phyloP scores from a whole-genome alignment of 2,329 filamentous ascomycete genomes.

The Aureobasidium pullulans region DNA sequence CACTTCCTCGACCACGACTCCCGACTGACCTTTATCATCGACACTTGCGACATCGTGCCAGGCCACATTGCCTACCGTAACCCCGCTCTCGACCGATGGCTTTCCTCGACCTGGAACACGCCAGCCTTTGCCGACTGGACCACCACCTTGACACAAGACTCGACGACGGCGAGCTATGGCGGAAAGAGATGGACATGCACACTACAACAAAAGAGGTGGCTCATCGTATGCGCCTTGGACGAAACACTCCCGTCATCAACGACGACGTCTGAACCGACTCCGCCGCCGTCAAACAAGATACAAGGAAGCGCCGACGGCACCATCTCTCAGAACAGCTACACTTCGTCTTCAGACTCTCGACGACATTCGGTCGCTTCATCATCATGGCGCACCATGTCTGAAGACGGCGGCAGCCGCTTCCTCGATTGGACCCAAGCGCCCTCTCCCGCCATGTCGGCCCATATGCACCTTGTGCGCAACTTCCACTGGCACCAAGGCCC shows the following conservation, averaged over 20 bases:
- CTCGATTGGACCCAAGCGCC: conserved; percentile 4
- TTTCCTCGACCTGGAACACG: background rate
- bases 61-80: background rate
- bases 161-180: background rate
- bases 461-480: conserved; percentile 19
- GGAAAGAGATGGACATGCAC: conserved; percentile 5
- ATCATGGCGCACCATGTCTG: conserved; percentile 11
- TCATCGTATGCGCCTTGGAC: background rate
- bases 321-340: background rate
- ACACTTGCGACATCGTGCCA: background rate
- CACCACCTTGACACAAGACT: background rate
- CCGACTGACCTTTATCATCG: conserved; percentile 5
- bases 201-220: background rate
- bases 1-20: conserved; percentile 1
- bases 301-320: background rate
- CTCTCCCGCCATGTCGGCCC: background rate
- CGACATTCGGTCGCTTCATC: conserved; percentile 1
- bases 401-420: background rate
- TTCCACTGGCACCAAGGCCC: conserved; percentile 24
- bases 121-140: background rate
- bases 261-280: background rate
- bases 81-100: conserved; percentile 5
- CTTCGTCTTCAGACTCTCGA: background rate
- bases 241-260: background rate
- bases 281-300: background rate